These are phyloP conservation scores for Leccinum variicolor DNA, from an alignment of 768 basidiomycete species.

Conservation along the genomic window DNA sequence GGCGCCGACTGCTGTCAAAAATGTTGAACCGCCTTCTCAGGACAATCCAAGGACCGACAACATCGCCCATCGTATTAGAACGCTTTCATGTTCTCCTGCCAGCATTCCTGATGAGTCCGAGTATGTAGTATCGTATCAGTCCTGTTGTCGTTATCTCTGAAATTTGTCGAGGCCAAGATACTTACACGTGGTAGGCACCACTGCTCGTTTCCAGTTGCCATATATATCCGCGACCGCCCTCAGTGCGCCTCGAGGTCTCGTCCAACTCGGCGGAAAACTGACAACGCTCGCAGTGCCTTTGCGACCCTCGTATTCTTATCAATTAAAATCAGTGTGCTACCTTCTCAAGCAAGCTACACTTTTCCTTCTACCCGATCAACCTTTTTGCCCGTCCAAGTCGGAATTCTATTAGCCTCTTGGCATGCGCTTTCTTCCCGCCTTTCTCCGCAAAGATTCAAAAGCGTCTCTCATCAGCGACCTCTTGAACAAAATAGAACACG, in stretches of 20 bases:
- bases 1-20: no score
- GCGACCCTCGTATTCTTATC: not conserved
- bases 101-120: no score
- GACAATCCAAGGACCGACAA: no score
- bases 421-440: constrained; percentile 27
- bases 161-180: not conserved
- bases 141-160: not conserved
- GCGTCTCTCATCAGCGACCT: constrained; percentile 21
- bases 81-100: no score
- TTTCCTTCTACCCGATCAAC: constrained; percentile 8
- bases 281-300: constrained; percentile 12
- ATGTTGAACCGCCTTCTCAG: no score
- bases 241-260: constrained; percentile 13
- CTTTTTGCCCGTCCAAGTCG: not conserved
- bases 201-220: not conserved
- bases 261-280: constrained; percentile 8
- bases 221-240: constrained; percentile 8
- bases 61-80: no score
- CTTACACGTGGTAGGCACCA: not conserved
- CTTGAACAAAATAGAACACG: constrained; percentile 19
- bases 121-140: no score
- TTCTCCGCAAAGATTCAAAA: constrained; percentile 28
- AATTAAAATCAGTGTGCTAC: constrained; percentile 12
- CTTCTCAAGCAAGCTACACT: constrained; percentile 7
- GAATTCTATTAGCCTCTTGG: constrained; percentile 2